phyloP scores from a whole-genome alignment of 352 stramenopile genomes.

The Halophytophthora polymorphica region DNA sequence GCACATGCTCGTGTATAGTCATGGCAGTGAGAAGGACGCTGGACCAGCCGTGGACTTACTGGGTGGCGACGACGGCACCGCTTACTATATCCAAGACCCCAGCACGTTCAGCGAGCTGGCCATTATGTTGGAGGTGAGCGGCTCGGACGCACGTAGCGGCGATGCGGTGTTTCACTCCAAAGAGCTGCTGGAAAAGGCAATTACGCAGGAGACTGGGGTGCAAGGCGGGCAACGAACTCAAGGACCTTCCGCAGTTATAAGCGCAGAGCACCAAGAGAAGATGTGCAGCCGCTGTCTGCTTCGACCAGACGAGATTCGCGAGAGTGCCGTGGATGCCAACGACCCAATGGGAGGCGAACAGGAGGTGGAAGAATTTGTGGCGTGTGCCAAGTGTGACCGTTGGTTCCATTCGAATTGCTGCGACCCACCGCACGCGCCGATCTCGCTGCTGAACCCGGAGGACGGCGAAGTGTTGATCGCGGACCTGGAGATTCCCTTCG shows the following conservation, averaged over 20 bases:
- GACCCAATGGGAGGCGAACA: slow-evolving; percentile 3
- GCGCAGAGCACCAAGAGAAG: not conserved
- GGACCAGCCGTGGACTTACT: slow-evolving; percentile 22
- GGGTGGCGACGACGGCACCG: slow-evolving; percentile 15
- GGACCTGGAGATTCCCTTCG: slow-evolving; percentile 64
- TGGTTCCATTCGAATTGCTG: slow-evolving; percentile 73
- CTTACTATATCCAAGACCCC: slow-evolving; percentile 23
- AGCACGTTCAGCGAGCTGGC: slow-evolving; percentile 26
- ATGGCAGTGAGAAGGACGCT: slow-evolving; percentile 2
- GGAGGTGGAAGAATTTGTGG: slow-evolving; percentile 39
- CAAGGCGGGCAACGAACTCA: slow-evolving; percentile 4
- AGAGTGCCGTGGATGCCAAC: slow-evolving; percentile 7
- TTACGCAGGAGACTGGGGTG: slow-evolving; percentile 25
- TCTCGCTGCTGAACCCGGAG: slow-evolving; percentile 54
- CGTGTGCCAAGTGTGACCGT: slow-evolving; percentile 49
- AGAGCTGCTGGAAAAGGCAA: slow-evolving; percentile 35
- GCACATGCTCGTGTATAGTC: slow-evolving; percentile 11
- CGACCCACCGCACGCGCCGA: slow-evolving; percentile 61
- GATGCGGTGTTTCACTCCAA: slow-evolving; percentile 34
- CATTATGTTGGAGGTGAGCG: slow-evolving; percentile 28
- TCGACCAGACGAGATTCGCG: slow-evolving; percentile 14
- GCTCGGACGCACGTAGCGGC: slow-evolving; percentile 17
- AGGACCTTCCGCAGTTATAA: not conserved
- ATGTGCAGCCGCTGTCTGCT: slow-evolving; percentile 28
- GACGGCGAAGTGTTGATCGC: slow-evolving; percentile 52